Conservation (phyloP, 768 basidiomycete species). For the Chlorophyllum brunneum region DNA sequence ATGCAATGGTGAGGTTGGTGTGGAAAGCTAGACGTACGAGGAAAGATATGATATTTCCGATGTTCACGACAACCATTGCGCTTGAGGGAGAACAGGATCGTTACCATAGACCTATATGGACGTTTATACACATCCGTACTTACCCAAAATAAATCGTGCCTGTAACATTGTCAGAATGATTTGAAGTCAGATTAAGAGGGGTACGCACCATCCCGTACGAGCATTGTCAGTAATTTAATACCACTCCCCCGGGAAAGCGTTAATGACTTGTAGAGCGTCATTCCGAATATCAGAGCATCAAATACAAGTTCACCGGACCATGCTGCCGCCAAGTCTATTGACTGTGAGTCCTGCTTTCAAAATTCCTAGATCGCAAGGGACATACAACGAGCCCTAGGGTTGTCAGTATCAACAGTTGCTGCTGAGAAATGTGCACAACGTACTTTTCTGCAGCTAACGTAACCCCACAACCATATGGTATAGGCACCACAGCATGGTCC, state of each 20-base stretch:
- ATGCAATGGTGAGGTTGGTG: not conserved
- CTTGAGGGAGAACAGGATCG: slow-evolving; percentile 19
- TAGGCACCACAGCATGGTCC: not conserved
- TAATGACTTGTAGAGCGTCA: slow-evolving; percentile 39
- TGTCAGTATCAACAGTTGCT: not conserved
- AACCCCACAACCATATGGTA: slow-evolving; percentile 1
- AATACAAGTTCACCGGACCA: slow-evolving; percentile 39
- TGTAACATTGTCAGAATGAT: slow-evolving; percentile 11
- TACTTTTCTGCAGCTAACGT: not conserved
- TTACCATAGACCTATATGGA: not conserved
- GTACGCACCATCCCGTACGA: slow-evolving; percentile 36
- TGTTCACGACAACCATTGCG: slow-evolving; percentile 31
- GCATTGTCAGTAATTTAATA: slow-evolving; percentile 25
- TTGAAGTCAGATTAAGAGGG: not conserved
- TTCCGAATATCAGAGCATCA: slow-evolving; percentile 34
- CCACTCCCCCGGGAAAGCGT: slow-evolving; percentile 19
- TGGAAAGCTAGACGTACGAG: slow-evolving; percentile 22
- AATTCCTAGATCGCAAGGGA: slow-evolving; percentile 20
- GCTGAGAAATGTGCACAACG: slow-evolving; percentile 20
- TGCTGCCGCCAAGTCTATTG: slow-evolving; percentile 28
- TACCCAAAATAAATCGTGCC: slow-evolving; percentile 39
- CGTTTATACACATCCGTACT: not conserved
- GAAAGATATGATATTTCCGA: slow-evolving; percentile 35
- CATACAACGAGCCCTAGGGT: not conserved
- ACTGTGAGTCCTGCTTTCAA: not conserved